Base-by-base conservation (phyloP, 2,329 filamentous ascomycete genomes). In the Mariannaea sp. region DNA sequence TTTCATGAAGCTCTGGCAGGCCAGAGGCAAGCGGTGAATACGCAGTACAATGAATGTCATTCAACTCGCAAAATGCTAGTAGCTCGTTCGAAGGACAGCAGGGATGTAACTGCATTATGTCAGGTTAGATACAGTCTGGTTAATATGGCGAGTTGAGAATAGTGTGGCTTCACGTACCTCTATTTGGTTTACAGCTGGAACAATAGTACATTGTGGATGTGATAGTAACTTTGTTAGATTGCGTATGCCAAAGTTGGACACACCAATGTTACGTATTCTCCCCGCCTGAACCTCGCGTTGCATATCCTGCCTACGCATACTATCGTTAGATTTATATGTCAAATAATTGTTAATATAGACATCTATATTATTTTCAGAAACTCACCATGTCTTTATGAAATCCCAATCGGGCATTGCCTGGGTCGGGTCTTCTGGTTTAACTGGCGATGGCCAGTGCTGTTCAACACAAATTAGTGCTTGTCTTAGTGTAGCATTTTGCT, bases 181-280 rank as follows among this genome's bases (percentile, higher is more conserved):
- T 68, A 89, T 80, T 72, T 92, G 88, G 80, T 91, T 90, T 55
- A 89, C 87, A n/a, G 86, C 85, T n/a, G 80, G 80, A 42, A 78
- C 72, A 55, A 78, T 70, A 74, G 80, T 85, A 74, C 78, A 83
- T 58, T 77, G 79, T 12, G 82, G 78, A 63, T 88, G 82, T 61
- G 81, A 84, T 57, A 92, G 77, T 46, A 92, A 80, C 69, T 82
- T 88, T 79, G 92, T 87, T 26, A 92, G 77, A 75, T 92, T 89
- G 72, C 79, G 83, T 72, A 92, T 89, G 59, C 80, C 86, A 68
- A 92, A 92, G 79, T 92, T 93, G 72, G 87, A 90, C 53, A 92
- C 87, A 66, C 88, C 88, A 66, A 92, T 90, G 76, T 89, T 89
- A 72, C 79, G 81, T 45, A 89, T 88, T 71, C 89, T 89, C 70